Evolutionary conservation across 306 rosid genomes (phyloP).

Genomic region (Malus sylvestris): DNA sequence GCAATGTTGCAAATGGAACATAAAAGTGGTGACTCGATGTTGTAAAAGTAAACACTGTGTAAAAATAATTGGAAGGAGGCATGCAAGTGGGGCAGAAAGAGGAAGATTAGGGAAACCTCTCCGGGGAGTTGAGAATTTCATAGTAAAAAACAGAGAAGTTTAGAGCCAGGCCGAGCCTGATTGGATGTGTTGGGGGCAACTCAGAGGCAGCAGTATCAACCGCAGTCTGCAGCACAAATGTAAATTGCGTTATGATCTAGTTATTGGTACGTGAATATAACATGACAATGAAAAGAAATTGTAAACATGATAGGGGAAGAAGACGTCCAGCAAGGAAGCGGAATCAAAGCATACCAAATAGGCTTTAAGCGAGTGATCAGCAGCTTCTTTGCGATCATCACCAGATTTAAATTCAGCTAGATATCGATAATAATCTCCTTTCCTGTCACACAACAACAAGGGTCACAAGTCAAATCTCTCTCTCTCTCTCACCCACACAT

Average conservation of each 20-base stretch:
- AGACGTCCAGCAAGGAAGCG: constrained; percentile 5
- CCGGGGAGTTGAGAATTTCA: constrained; percentile 67
- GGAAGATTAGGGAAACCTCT: constrained; percentile 30
- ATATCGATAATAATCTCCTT: constrained; percentile 48
- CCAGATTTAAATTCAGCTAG: constrained; percentile 38
- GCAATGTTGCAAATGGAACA: neutral
- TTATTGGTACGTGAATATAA: neutral
- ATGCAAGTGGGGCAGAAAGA: neutral
- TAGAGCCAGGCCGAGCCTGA: constrained; percentile 60
- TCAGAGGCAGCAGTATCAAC: constrained; percentile 28
- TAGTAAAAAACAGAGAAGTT: constrained; percentile 71
- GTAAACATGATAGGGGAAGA: neutral
- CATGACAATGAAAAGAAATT: neutral
- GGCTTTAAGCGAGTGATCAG: constrained; percentile 38
- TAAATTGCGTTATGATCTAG: neutral
- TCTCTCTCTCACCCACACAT: neutral
- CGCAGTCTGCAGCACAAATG: constrained; percentile 26
- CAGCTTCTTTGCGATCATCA: constrained; percentile 35
- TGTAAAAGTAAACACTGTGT: neutral
- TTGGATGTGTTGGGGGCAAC: constrained; percentile 56
- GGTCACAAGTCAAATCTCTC: neutral
- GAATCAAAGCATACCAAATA: constrained; percentile 23
- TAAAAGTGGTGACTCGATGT: neutral
- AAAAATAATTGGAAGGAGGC: neutral
- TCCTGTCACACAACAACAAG: constrained; percentile 15